A percentile compares a stretch with the other conserved stretches of the same genome.
These are phyloP conservation scores for Pezicula neosporulosa DNA, from an alignment of 2,329 filamentous ascomycete species.

Conservation along the genomic window DNA sequence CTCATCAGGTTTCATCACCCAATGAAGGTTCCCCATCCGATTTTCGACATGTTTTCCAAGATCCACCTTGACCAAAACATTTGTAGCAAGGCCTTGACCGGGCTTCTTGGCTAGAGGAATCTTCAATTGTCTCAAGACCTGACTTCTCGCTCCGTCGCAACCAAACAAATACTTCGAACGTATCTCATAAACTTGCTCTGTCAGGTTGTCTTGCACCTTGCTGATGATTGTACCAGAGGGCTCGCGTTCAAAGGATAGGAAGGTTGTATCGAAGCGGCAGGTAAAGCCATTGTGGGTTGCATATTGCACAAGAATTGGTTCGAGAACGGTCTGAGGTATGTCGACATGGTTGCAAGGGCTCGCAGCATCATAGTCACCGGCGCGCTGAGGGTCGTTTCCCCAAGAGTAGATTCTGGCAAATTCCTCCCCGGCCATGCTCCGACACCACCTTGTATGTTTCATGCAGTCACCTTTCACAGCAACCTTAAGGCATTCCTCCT, in stretches of 20 bases:
- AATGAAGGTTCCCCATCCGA: conserved; percentile 57
- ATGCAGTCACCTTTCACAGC: conserved; percentile 38
- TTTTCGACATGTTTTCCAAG: conserved; percentile 41
- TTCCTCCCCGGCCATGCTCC: conserved; percentile 49
- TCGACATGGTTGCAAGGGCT: conserved; percentile 40
- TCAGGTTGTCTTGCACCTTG: conserved; percentile 34
- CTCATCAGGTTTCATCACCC: conserved; percentile 51
- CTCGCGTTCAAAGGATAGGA: conserved; percentile 28
- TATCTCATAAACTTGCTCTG: conserved; percentile 38
- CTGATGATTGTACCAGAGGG: conserved; percentile 20
- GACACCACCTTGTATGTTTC: conserved; percentile 49
- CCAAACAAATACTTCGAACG: conserved; percentile 55
- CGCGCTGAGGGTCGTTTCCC: conserved; percentile 43
- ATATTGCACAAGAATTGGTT: conserved; percentile 41
- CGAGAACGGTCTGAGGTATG: conserved; percentile 45
- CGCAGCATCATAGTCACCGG: conserved; percentile 39
- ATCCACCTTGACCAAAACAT: conserved; percentile 47
- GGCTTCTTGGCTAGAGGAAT: conserved; percentile 42
- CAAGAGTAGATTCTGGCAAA: conserved; percentile 47
- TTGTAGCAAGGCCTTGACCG: conserved; percentile 45
- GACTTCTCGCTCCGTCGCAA: conserved; percentile 49
- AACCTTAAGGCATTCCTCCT: conserved; percentile 34
- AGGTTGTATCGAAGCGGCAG: conserved; percentile 38
- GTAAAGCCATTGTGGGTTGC: conserved; percentile 37
- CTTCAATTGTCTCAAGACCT: conserved; percentile 40